Evolutionary conservation across 257 asterid species (phyloP), one percentile per base, ranked within the genome.

Genomic region (Gentiana dahurica): DNA sequence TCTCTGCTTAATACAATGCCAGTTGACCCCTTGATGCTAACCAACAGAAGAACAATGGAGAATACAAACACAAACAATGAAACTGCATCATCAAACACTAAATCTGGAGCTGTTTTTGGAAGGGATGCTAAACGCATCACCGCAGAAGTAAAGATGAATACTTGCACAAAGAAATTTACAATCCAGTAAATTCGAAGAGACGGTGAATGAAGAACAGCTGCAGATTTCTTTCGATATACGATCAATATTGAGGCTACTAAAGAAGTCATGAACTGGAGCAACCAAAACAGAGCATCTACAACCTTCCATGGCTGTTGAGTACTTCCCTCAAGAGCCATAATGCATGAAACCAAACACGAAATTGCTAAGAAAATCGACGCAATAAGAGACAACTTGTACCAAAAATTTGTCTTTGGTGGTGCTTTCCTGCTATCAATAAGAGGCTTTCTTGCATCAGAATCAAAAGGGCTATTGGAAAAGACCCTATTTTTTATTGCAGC

Each of bases 71-170:
- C 24, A 24, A 24, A 24, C 24, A 24, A 24, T 24, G 24, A 24
- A 24, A 88, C 57, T 3, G 74, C 94, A 8, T 92, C 97, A 39
- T 88, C 89, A 34, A 65, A 39, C 60, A 71, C 66, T 58, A 92
- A 58, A 6, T 2, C 67, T 4, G 79, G 70, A 9, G 59, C 71
- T 58, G 74, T 49, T 65, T 78, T 83, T 53, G 62, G 74, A 32
- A 51, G 59, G 1, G 81, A 77, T n/a, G 75, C 59, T 49, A 24
- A 24, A 24, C 24, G 24, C 24, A 24, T 24, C 24, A 24, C 24
- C 24, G 24, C 24, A 24, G 24, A 72, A 35, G 47, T 61, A 33
- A 86, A 75, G 75, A 79, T 74, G 61, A 88, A 36, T 12, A 79
- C 73, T 36, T 73, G 54, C 6, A 85, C 53, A 4, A 77, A 54